A percentile compares a stretch with the other conserved stretches of the same genome.
phyloP scores from a whole-genome alignment of 257 asterid species.

The Forsythia viridissima region DNA sequence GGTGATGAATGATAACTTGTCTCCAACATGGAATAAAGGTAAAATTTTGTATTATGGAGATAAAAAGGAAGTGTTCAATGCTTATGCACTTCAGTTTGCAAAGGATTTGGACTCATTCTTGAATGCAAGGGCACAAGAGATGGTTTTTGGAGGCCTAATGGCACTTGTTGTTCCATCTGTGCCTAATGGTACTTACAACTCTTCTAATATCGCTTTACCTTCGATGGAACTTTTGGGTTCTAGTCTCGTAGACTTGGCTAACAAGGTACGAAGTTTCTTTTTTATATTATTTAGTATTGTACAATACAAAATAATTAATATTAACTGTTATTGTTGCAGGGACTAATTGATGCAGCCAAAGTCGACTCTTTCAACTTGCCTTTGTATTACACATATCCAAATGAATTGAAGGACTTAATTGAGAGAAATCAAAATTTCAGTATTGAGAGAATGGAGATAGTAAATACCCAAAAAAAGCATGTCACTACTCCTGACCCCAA shows the following conservation, averaged over 20 bases:
- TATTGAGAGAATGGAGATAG: conserved; percentile 24
- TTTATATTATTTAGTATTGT: too few species aligned
- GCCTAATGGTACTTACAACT: background rate
- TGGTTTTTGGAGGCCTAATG: too few species aligned
- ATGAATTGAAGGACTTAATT: conserved; percentile 18
- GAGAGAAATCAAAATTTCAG: conserved; percentile 25
- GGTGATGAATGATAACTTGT: conserved; percentile 4
- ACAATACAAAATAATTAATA: too few species aligned
- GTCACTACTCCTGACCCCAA: too few species aligned
- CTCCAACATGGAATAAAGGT: conserved; percentile 31
- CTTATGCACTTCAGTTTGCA: conserved; percentile 33
- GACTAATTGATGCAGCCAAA: conserved; percentile 19
- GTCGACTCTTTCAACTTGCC: conserved; percentile 38
- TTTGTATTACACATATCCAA: background rate
- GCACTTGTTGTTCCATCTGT: conserved; percentile 4
- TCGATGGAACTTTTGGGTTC: conserved; percentile 11
- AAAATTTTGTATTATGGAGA: conserved; percentile 27
- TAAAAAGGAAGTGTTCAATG: conserved; percentile 3
- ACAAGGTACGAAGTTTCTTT: conserved; percentile 15
- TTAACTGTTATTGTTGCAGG: conserved; percentile 15
- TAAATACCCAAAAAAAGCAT: too few species aligned
- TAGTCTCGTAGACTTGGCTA: conserved; percentile 34
- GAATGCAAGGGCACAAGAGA: too few species aligned
- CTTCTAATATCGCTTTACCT: background rate
- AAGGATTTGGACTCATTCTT: conserved; percentile 30